phyloP scores from a whole-genome alignment of 2,329 filamentous ascomycete genomes.

The Ceratocystis eucalypticola region DNA sequence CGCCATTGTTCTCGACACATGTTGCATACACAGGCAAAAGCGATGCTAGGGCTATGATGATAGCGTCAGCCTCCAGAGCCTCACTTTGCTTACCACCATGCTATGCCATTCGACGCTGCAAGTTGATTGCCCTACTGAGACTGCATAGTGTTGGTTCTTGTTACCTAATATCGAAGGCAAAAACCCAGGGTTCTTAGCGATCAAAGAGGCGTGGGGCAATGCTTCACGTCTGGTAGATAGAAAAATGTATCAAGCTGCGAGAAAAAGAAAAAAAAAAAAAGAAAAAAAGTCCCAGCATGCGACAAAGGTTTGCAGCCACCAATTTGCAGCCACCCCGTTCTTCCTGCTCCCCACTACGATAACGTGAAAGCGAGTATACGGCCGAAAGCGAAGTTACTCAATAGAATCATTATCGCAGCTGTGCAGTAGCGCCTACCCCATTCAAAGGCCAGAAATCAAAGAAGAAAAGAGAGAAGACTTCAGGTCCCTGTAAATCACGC shows the following conservation, averaged over 20 bases:
- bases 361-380: too few relatives aligned
- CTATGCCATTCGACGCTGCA: neutral
- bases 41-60: neutral
- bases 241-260: neutral
- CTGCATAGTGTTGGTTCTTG: neutral
- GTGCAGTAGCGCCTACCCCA: neutral
- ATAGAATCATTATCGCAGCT: neutral
- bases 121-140: neutral
- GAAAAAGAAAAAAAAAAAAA: neutral
- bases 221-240: too few relatives aligned
- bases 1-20: neutral
- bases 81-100: neutral
- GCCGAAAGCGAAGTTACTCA: too few relatives aligned
- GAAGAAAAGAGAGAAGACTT: too few relatives aligned
- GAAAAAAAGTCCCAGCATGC: neutral
- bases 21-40: neutral
- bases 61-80: conserved; percentile 1
- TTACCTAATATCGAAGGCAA: neutral
- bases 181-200: neutral
- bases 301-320: too few relatives aligned
- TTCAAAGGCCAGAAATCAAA: neutral
- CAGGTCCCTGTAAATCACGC: conserved; percentile 3
- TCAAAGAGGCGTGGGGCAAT: too few relatives aligned
- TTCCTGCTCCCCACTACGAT: too few relatives aligned
- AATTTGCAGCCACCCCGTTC: too few relatives aligned